phyloP scores from a whole-genome alignment of 306 rosid genomes.

The Alnus rubra region DNA sequence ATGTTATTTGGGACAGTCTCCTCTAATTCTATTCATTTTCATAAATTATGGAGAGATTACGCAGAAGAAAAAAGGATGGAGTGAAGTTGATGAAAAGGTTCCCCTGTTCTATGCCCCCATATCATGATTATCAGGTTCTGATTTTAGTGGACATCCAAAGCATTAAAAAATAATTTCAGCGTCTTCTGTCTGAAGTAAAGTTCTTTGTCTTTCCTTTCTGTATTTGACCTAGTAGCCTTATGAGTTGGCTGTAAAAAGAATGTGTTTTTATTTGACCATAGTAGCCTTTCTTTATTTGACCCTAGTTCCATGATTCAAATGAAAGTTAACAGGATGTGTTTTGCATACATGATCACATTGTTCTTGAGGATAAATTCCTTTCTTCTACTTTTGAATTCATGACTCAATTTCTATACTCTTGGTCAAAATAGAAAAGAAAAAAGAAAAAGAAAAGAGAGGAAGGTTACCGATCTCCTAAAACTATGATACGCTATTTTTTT shows the following conservation, averaged over 20 bases:
- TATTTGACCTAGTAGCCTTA: too few species aligned
- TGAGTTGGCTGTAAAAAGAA: too few species aligned
- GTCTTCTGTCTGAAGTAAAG: too few species aligned
- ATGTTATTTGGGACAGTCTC: neutral
- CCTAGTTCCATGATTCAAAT: neutral
- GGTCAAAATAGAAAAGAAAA: neutral
- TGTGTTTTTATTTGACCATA: too few species aligned
- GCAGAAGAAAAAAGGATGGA: neutral
- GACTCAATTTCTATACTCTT: neutral
- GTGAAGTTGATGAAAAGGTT: neutral
- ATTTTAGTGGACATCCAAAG: neutral
- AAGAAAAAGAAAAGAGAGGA: neutral
- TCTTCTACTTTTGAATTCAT: neutral
- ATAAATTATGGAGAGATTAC: neutral
- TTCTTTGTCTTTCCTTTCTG: too few species aligned
- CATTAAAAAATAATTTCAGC: neutral
- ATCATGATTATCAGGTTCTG: neutral
- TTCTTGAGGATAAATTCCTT: neutral
- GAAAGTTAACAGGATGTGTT: neutral
- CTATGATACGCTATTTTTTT: neutral
- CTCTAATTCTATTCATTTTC: neutral
- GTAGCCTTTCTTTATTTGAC: neutral
- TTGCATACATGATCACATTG: neutral
- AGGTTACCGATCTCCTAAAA: neutral
- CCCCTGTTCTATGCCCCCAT: neutral